These are phyloP conservation scores for Fusarium buxicola DNA, from an alignment of 2,329 filamentous ascomycete genomes.

Conservation along the genomic window DNA sequence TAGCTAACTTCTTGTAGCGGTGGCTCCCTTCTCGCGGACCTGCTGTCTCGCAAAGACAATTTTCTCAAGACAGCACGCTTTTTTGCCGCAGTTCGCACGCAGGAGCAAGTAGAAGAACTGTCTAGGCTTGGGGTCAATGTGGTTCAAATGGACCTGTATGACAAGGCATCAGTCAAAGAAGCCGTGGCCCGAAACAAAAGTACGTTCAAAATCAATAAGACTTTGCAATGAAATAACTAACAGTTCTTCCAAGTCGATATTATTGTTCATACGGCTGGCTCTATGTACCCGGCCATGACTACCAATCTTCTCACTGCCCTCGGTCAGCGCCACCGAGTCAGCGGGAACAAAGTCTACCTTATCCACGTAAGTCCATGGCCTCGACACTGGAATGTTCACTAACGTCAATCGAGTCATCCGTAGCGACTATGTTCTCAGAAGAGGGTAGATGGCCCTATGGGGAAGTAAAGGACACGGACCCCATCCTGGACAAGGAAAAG, in stretches of 20 bases:
- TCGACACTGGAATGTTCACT: rapidly evolving
- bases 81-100: conserved; percentile 49
- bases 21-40: conserved; percentile 52
- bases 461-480: conserved; percentile 47
- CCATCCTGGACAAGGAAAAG: conserved; percentile 47
- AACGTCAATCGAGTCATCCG: conserved; percentile 41
- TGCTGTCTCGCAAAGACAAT: conserved; percentile 40
- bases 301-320: conserved; percentile 50
- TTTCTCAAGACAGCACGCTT: conserved; percentile 42
- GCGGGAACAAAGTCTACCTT: conserved; percentile 46
- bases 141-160: conserved; percentile 47
- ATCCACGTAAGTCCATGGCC: conserved; percentile 47
- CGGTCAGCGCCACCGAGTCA: conserved; percentile 44
- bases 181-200: conserved; percentile 43
- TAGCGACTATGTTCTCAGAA: conserved; percentile 42
- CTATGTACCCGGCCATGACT: conserved; percentile 42
- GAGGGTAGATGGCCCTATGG: conserved; percentile 49
- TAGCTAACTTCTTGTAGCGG: conserved; percentile 44
- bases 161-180: conserved; percentile 44
- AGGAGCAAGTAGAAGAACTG: conserved; percentile 49
- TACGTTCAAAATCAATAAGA: conserved; percentile 11
- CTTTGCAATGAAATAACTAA: neutral
- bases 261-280: conserved; percentile 51
- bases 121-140: conserved; percentile 48
- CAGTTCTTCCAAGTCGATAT: conserved; percentile 48